Conservation (phyloP, 192 early-diverging fungal species). For the Kickxella alabastrina region DNA sequence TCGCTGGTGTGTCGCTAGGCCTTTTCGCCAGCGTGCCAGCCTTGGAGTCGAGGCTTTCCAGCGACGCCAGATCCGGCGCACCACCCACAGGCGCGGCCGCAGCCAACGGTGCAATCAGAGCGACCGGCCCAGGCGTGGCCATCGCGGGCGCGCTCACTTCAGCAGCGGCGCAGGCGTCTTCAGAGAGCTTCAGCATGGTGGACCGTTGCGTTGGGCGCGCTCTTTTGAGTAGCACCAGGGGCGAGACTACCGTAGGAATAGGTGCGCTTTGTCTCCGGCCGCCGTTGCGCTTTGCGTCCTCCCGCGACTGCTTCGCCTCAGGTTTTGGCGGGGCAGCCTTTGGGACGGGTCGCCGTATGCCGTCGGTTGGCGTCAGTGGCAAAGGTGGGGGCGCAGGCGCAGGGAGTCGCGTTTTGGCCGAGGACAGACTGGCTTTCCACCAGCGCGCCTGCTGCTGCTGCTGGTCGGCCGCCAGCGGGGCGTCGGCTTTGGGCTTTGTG, state of each 20-base stretch:
- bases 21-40: no score
- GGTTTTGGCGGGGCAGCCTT: not conserved
- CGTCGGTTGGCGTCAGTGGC: not conserved
- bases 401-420: not conserved
- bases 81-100: no score
- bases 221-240: constrained; percentile 30
- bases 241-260: constrained; percentile 41
- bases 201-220: no score
- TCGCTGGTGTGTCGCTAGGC: no score
- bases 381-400: not conserved
- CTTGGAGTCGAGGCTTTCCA: no score
- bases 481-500: not conserved
- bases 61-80: no score
- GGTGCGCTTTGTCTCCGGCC: constrained; percentile 20
- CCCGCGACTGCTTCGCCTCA: not conserved
- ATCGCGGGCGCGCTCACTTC: no score
- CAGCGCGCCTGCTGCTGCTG: constrained; percentile 23
- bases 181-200: no score
- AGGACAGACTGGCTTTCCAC: constrained; percentile 42
- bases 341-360: not conserved
- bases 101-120: no score
- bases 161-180: no score
- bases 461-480: not conserved
- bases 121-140: no score
- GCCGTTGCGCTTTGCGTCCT: not conserved